Evolutionary conservation across 2,329 filamentous ascomycete species (phyloP), one percentile per base, ranked within the genome.

Genomic region (Ceratocystis variospora): DNA sequence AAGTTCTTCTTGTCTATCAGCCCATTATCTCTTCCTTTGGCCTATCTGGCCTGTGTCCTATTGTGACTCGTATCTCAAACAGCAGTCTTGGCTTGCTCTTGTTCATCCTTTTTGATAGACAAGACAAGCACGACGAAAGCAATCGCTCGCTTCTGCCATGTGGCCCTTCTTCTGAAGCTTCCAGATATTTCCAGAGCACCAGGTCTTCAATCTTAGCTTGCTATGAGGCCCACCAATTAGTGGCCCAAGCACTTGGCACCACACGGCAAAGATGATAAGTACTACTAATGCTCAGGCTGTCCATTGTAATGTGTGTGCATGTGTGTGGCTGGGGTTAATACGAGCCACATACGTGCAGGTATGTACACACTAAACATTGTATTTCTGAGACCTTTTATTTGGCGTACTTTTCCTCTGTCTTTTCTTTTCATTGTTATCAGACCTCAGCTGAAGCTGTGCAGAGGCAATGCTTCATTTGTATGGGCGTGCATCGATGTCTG

Each of bases 381-480:
- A 57, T 57, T 57, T 31, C 22, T 57, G 12, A 31, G 25, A 57
- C 19, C 22, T 57, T 57, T 57, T 31, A 17, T 31, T 15, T 57
- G 10, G 3, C 28, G 25, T 28, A 2, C 2, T 31, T 57, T 28
- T 22, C 22, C 22, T 57, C 28, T 33, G 31, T 57, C 10, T 31
- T 8, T 5, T 33, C 25, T 57, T 5, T 57, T 50, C 46, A 3
- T 50, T 17, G 22, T 57, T 31, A 57, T 57, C 53, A 57, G 53
- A 57, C 53, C 53, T 17, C 3, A 57, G 53, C 53, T 57, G 53
- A 57, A 57, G 53, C 53, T 57, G 53, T 57, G 53, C 22, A 31
- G 53, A 57, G 53, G 53, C 53, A 57, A 57, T 57, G 22, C 10
- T 57, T n/a, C 33, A 57, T 31, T 15, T 28, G 22, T 22, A 31